Percentiles rank a stretch among this genome's conserved stretches.
These are phyloP conservation scores for Trypanosoma vivax DNA, from an alignment of 208 protist species.

Conservation along the genomic window DNA sequence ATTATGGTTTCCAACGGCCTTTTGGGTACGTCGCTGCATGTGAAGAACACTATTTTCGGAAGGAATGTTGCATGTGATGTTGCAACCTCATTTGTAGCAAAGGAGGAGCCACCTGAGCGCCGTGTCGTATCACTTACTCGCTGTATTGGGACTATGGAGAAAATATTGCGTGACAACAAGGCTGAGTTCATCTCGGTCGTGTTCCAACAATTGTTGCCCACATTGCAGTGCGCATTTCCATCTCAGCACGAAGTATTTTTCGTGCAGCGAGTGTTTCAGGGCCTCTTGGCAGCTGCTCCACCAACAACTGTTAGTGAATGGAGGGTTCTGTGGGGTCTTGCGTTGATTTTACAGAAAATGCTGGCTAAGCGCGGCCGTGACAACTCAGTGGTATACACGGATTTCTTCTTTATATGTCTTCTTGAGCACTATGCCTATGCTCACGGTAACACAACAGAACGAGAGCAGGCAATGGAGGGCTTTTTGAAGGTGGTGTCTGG, in stretches of 20 bases:
- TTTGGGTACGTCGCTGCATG: conserved; percentile 9
- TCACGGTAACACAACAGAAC: conserved; percentile 10
- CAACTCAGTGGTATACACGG: conserved; percentile 48
- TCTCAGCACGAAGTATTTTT: conserved; percentile 60
- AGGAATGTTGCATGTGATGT: conserved; percentile 1
- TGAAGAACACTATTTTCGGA: conserved; percentile 7
- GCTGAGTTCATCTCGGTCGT: conserved; percentile 25
- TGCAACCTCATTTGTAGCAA: neutral
- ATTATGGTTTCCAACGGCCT: conserved; percentile 19
- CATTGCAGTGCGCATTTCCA: conserved; percentile 32
- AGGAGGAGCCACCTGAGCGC: conserved; percentile 3
- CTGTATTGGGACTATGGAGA: conserved; percentile 24
- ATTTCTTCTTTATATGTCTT: conserved; percentile 64
- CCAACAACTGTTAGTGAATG: conserved; percentile 47
- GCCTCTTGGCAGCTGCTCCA: conserved; percentile 27
- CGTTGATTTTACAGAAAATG: conserved; percentile 38
- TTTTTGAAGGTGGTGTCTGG: conserved; percentile 32
- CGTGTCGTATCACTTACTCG: conserved; percentile 5
- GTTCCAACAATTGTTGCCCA: conserved; percentile 43
- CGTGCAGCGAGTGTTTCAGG: conserved; percentile 49
- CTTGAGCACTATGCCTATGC: conserved; percentile 24
- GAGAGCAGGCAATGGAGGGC: conserved; percentile 19
- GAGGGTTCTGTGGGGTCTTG: conserved; percentile 52
- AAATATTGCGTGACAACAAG: conserved; percentile 10
- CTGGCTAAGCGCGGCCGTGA: conserved; percentile 31